Percentiles rank a stretch among this genome's conserved stretches.
Evolutionary conservation across 345 rosid genomes (phyloP).

Genomic region (Citrus sp.): DNA sequence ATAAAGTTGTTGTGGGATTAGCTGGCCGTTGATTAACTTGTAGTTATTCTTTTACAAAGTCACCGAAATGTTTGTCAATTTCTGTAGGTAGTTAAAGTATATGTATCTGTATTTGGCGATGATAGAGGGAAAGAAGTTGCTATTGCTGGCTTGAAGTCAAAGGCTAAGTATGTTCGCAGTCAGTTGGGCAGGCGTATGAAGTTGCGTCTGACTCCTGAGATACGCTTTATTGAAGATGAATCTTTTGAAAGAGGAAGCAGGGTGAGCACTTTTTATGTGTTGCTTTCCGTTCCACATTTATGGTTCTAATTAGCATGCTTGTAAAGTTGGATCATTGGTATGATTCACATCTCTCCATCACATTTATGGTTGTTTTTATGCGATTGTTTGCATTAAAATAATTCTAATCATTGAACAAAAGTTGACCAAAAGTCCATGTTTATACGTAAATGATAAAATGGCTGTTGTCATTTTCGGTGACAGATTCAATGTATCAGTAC

Average conservation of each 20-base stretch:
- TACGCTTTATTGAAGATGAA: slow-evolving; percentile 86
- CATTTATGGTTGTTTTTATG: neutral
- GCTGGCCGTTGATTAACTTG: neutral
- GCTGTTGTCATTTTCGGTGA: neutral
- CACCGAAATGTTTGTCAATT: neutral
- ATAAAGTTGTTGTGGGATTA: neutral
- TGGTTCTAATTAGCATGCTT: neutral
- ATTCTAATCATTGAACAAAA: neutral
- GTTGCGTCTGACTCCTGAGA: slow-evolving; percentile 84
- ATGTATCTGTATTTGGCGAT: slow-evolving; percentile 92
- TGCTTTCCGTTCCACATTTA: neutral
- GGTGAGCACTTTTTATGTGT: slow-evolving; percentile 37
- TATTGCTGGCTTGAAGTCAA: slow-evolving; percentile 76
- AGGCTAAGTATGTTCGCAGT: slow-evolving; percentile 75
- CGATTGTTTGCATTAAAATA: neutral
- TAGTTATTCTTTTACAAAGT: neutral
- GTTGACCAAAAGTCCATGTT: neutral
- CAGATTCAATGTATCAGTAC: neutral
- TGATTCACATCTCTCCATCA: neutral
- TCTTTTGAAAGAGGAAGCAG: slow-evolving; percentile 91
- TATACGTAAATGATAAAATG: neutral
- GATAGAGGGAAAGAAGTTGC: slow-evolving; percentile 94
- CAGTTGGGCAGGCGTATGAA: slow-evolving; percentile 85
- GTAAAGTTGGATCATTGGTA: neutral
- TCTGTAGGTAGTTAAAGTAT: slow-evolving; percentile 83